Evolutionary conservation across 345 rosid genomes (phyloP), one percentile per base, ranked within the genome.

Genomic region (Salix koriyanagi): DNA sequence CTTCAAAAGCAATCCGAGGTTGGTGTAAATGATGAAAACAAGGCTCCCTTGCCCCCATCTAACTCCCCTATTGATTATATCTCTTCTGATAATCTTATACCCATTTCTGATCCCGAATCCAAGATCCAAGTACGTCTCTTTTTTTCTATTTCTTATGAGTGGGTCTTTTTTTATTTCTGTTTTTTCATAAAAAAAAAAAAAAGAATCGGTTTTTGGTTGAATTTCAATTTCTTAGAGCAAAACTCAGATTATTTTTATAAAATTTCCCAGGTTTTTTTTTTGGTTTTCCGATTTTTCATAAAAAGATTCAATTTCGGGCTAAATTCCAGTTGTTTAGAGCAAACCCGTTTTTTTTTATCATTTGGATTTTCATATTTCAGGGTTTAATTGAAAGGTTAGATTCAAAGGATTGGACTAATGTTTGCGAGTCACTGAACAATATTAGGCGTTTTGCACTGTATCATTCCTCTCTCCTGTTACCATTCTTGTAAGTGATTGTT

Each of bases 391-490:
- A 90, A 68, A 93, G 87, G 13, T 79, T 93, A 62, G 87, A 91
- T 52, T 96, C 98, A 11, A 93, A 89, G 79, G 97, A 39, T 41
- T 78, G 81, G 99, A 81, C 74, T 26, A 79, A 82, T 78, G 87
- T 89, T 30, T 91, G 98, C 36, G 96, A 89, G 54, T 88, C 92
- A 14, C 73, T 93, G 81, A 91, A 95, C 44, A 77, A 83, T 34
- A 85, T 79, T 13, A 88, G 94, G 85, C 87, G 90, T 71, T 83
- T 93, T 67, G 91, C 92, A 6, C 42, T 93, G 71, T 67, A 80
- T 79, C 97, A 96, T 84, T 87, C 91, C 2, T 79, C 88, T 66
- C 88, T 91, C 32, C 77, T 96, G 88, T 75, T 81, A 44, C 96
- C 93, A 13, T 56, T 79, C 66, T 71, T 91, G 95, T 92, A 85